Evolutionary conservation across 2,329 filamentous ascomycete species (phyloP), one percentile per base, ranked within the genome.

Genomic region (Fusarium bactridioides): DNA sequence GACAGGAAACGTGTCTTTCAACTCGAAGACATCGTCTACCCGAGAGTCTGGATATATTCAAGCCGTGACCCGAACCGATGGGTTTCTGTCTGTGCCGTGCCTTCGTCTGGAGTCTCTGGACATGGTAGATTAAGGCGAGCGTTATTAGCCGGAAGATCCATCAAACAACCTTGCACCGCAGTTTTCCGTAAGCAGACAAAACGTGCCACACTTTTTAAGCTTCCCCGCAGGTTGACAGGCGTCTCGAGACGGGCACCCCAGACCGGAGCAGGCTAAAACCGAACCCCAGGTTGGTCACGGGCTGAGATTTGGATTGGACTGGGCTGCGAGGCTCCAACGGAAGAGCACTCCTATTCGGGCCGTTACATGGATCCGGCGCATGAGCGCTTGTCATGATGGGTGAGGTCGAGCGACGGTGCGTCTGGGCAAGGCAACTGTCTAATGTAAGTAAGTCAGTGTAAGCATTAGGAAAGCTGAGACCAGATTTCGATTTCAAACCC

Each of bases 191-290:
- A 48, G 57, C 40, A 45, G 71, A 72, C 59, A 59, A 55, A 69
- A 74, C 65, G 75, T 74, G 70, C 55, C 75, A 77, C 73, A 76
- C 75, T 65, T 56, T 40, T 64, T 51, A 50, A 61, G 67, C 55
- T 76, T 75, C 75, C 75, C 75, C 75, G 75, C 75, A 77, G 62
- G 63, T 64, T 72, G 72, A 62, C 73, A 74, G 58, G 57, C 63
- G 58, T 69, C 55, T 65, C 38, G 40, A 66, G 59, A 48, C 47
- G 60, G 54, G 63, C 61, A 64, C 70, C 58, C 61, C 64, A 64
- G 65, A 59, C 63, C 64, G 66, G 66, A 57, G 62, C 64, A 65
- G 64, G 71, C 60, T 65, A 74, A 65, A 65, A 73, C 35, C 63
- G 35, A 59, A 59, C 56, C 69, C 43, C 61, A 53, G 31, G 69